Conservation (phyloP, 2,329 filamentous ascomycete species). For the Arthroderma uncinatum region DNA sequence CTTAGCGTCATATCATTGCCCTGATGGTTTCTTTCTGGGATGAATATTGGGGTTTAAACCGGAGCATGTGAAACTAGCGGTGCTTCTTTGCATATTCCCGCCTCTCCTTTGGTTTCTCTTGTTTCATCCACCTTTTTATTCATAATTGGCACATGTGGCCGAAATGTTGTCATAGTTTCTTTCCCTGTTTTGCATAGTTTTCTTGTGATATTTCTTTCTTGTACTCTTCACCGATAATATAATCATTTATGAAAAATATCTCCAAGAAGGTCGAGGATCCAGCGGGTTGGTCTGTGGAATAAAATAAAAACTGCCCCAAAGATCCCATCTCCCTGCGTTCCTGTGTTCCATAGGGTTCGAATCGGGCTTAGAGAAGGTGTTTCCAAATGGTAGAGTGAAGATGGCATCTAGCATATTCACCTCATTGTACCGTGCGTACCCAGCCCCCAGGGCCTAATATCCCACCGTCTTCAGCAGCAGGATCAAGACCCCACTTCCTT, state of each 20-base stretch:
- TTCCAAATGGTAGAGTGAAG: not conserved
- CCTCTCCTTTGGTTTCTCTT: not conserved
- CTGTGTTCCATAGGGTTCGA: not conserved
- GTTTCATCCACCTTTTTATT: not conserved
- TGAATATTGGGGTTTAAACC: not conserved
- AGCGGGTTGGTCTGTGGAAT: not conserved
- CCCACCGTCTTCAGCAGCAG: conserved; percentile 49
- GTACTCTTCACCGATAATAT: not conserved
- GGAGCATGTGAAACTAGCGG: not conserved
- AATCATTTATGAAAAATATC: not conserved
- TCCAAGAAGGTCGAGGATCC: not conserved
- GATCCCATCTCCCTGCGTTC: too few species aligned
- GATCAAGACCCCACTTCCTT: conserved; percentile 65
- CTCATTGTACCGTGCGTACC: conserved; percentile 18
- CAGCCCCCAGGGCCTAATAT: conserved; percentile 53
- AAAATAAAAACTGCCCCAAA: not conserved
- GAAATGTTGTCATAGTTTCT: not conserved
- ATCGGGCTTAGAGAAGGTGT: not conserved
- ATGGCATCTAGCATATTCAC: not conserved
- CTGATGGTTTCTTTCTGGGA: not conserved
- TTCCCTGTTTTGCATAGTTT: not conserved
- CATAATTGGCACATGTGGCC: not conserved
- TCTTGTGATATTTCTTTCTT: not conserved
- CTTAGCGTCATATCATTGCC: not conserved
- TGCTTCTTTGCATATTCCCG: not conserved